Base-by-base conservation (phyloP, 305 asterid genomes). In the Fraxinus latifolia region DNA sequence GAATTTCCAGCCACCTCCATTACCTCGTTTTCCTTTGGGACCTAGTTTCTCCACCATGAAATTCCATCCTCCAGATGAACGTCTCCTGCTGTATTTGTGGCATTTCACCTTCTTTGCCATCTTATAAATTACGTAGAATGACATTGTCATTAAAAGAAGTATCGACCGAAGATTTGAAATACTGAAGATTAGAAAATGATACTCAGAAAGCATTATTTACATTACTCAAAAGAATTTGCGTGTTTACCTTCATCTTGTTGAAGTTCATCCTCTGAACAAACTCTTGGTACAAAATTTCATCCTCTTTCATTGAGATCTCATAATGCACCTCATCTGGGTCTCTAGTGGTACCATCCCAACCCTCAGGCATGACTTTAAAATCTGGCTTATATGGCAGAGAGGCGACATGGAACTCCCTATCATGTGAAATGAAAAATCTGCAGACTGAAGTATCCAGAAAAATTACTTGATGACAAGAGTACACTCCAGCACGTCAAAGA, bases 281-380 rank as follows among this genome's bases (percentile, higher is more conserved):
- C 39, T 95, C 99, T 82, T 92, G 91, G 89, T 94, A 95, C 87
- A 95, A 1, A 92, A 93, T 89, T 83, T 94, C 94, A 72, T 95
- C 99, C 91, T 95, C 97, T 87, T 88, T 92, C 97, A 86, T 91
- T 58, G 99, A 95, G 85, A 94, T 93, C 89, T 94, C 99, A 39
- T 94, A 95, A 84, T 91, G 99, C 77, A 94, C 95, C 94, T 94
- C 99, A 78, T 95, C 99, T 31, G 97, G 97, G 87, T 95, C 99
- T 44, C 97, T 89, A 11, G 97, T 90, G 53, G 95, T 94, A 82
- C 99, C 99, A 85, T 94, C 98, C 99, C 99, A 95, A 73, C 97
- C 97, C 90, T 95, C 98, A 1, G 98, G 99, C 99, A 95, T 94
- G 83, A 94, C 99, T 87, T 89, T 94, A 90, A 93, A 95, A 86